These are phyloP conservation scores for Globisporangium yorkense DNA, from an alignment of 352 stramenopile genomes.

Conservation along the genomic window DNA sequence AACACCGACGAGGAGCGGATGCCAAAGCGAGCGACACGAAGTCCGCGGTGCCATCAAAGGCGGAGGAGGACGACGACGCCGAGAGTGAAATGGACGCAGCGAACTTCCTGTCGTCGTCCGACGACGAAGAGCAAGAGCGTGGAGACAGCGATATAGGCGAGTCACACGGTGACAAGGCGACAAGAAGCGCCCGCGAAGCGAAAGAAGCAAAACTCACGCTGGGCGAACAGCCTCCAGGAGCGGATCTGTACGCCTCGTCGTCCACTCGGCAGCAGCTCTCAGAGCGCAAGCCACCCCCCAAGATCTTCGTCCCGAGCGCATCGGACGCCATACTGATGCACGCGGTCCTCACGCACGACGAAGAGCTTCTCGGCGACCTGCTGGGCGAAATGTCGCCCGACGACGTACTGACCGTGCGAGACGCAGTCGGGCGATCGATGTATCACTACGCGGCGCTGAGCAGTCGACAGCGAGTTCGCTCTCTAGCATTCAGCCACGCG, in stretches of 20 bases:
- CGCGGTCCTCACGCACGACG: conserved; percentile 23
- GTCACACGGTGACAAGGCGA: background rate
- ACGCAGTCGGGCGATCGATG: conserved; percentile 20
- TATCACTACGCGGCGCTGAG: conserved; percentile 54
- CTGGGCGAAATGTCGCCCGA: conserved; percentile 18
- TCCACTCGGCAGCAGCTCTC: background rate
- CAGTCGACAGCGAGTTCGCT: conserved; percentile 6
- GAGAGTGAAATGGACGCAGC: conserved; percentile 7
- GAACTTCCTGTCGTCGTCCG: conserved; percentile 1
- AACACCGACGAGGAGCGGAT: background rate
- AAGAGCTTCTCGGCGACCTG: conserved; percentile 15
- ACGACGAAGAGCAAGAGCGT: background rate
- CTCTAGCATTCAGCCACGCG: conserved; percentile 29
- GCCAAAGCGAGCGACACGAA: background rate
- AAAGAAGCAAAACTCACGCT: background rate
- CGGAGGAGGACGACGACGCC: background rate
- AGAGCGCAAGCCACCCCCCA: conserved; percentile 7
- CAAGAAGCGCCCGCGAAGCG: background rate
- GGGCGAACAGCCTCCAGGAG: background rate
- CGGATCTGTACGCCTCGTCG: conserved; percentile 6
- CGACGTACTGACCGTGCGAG: conserved; percentile 26
- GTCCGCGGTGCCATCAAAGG: background rate
- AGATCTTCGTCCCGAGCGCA: conserved; percentile 30
- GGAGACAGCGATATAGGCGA: no score
- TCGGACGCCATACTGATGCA: conserved; percentile 43